These are phyloP conservation scores for Pisolithus sp. DNA, from an alignment of 768 basidiomycete genomes.

Conservation along the genomic window DNA sequence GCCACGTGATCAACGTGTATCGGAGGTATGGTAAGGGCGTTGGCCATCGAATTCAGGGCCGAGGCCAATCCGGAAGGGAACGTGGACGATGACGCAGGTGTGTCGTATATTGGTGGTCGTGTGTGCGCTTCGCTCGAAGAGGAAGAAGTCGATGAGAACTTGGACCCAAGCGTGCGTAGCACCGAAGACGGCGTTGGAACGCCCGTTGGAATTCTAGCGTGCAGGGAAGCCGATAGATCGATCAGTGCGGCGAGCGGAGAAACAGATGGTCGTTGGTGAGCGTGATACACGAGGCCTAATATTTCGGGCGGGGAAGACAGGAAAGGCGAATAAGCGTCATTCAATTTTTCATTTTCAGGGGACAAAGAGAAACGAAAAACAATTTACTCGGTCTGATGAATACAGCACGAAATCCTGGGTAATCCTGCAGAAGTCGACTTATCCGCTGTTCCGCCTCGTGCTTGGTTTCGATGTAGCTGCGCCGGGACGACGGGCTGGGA, in stretches of 20 bases:
- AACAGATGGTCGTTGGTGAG: constrained; percentile 85
- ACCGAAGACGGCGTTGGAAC: constrained; percentile 62
- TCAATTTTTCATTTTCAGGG: not conserved
- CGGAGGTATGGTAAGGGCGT: constrained; percentile 77
- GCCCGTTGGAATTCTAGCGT: constrained; percentile 48
- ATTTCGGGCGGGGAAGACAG: not conserved
- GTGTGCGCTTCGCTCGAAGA: constrained; percentile 2
- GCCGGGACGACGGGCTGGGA: constrained; percentile 81
- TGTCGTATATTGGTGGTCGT: not conserved
- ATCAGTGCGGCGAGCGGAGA: constrained; percentile 80
- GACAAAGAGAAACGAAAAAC: constrained; percentile 1
- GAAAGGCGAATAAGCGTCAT: constrained; percentile 11
- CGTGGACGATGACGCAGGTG: not conserved
- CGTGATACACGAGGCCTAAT: constrained; percentile 91
- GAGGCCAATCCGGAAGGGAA: constrained; percentile 33
- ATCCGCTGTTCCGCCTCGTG: constrained; percentile 81
- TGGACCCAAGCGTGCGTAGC: constrained; percentile 46
- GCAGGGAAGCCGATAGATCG: constrained; percentile 71
- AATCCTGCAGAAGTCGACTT: constrained; percentile 39
- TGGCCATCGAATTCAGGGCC: constrained; percentile 62
- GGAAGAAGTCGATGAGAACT: constrained; percentile 26
- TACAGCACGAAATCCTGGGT: constrained; percentile 54
- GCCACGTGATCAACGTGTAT: constrained; percentile 96
- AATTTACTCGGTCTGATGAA: constrained; percentile 81
- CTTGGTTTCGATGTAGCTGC: constrained; percentile 90